These are phyloP conservation scores for Amniculicola lignicola DNA, from an alignment of 495 filamentous ascomycete genomes.

Conservation along the genomic window DNA sequence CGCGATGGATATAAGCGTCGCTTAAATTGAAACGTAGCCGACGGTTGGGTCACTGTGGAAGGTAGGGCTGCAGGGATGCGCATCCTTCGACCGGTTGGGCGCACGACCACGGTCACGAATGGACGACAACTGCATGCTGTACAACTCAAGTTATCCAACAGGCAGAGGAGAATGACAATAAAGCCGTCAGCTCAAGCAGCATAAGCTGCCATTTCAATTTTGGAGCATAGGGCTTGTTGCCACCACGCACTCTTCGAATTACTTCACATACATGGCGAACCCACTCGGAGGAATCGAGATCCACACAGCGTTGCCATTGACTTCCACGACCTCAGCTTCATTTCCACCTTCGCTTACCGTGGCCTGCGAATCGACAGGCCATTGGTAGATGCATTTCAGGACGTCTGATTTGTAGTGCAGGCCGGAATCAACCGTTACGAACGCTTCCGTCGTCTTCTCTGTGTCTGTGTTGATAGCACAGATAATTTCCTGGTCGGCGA, in stretches of 20 bases:
- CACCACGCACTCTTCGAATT: background rate
- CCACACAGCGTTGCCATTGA: constrained; percentile 17
- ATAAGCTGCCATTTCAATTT: background rate
- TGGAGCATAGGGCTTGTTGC: background rate
- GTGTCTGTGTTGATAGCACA: constrained; percentile 35
- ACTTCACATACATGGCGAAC: constrained; percentile 22
- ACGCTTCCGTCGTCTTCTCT: background rate
- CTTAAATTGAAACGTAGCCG: no score
- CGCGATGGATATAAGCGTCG: no score
- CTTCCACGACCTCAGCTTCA: background rate
- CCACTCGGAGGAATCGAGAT: constrained; percentile 18
- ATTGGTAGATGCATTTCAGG: constrained; percentile 24
- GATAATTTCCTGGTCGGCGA: constrained; percentile 30
- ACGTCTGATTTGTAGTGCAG: background rate
- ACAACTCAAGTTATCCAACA: background rate
- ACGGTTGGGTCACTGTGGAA: no score
- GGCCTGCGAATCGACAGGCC: background rate
- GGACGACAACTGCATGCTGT: background rate
- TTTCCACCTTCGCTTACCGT: background rate
- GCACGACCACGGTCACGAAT: background rate
- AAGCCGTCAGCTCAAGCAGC: no score
- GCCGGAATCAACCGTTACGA: constrained; percentile 22
- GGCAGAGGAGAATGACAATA: background rate
- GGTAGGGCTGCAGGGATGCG: no score
- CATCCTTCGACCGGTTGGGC: no score